These are phyloP conservation scores for Mycena amicta DNA, from an alignment of 768 basidiomycete genomes.

Conservation along the genomic window DNA sequence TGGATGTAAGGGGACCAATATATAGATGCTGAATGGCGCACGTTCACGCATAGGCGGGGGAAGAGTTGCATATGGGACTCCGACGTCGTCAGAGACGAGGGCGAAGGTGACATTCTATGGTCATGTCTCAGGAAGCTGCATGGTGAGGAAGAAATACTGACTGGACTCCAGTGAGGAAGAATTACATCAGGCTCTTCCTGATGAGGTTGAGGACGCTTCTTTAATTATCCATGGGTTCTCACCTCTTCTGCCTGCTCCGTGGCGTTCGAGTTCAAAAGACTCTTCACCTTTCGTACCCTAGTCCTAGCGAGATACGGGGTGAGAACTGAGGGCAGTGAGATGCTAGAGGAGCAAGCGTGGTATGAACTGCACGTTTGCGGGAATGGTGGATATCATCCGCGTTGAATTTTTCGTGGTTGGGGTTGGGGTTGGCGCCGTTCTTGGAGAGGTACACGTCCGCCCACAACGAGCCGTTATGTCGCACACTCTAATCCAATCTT, in stretches of 20 bases:
- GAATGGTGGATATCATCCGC: slow-evolving; percentile 65
- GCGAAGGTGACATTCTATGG: slow-evolving; percentile 86
- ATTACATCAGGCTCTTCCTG: slow-evolving; percentile 51
- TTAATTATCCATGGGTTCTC: slow-evolving; percentile 18
- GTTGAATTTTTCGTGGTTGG: slow-evolving; percentile 54
- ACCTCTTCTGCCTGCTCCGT: slow-evolving; percentile 57
- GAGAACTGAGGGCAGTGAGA: slow-evolving; percentile 54
- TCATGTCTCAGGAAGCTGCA: background rate
- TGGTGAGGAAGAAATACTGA: slow-evolving; percentile 32
- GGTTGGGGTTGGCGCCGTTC: slow-evolving; percentile 67
- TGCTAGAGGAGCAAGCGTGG: background rate
- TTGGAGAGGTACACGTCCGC: slow-evolving; percentile 78
- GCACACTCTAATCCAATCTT: slow-evolving; percentile 59
- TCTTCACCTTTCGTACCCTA: slow-evolving; percentile 82
- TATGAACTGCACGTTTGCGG: slow-evolving; percentile 76
- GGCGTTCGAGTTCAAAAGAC: slow-evolving; percentile 56
- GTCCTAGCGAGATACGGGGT: slow-evolving; percentile 79
- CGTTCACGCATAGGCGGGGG: slow-evolving; percentile 65
- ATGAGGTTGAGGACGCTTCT: background rate
- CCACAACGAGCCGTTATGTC: slow-evolving; percentile 81
- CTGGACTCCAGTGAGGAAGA: slow-evolving; percentile 83
- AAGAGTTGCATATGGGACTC: slow-evolving; percentile 55
- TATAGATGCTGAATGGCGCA: slow-evolving; percentile 38
- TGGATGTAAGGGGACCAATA: background rate
- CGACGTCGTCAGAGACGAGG: slow-evolving; percentile 70